Percentiles rank a stretch among this genome's conserved stretches.
Conservation (phyloP, 2,329 filamentous ascomycete genomes). For the Epichloe typhina region DNA sequence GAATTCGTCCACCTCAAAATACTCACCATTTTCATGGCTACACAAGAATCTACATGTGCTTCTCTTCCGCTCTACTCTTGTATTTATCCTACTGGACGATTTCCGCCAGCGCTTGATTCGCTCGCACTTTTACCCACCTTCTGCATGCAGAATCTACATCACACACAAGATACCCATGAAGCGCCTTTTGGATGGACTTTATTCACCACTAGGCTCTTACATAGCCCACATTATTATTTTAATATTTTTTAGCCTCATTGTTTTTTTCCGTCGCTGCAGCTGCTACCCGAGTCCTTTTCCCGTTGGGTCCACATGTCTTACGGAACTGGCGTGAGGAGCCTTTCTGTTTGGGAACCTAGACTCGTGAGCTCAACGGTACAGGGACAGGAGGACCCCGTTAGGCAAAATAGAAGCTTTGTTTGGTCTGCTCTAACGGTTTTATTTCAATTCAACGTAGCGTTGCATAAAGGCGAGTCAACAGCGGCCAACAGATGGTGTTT, state of each 20-base stretch:
- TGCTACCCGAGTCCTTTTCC: neutral
- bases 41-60: constrained; percentile 1
- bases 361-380: too few species aligned
- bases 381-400: neutral
- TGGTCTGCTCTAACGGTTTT: neutral
- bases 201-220: neutral
- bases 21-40: neutral
- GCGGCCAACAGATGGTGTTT: neutral
- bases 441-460: neutral
- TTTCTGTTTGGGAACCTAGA: neutral
- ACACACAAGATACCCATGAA: constrained; percentile 12
- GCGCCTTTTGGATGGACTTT: neutral
- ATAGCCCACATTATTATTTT: neutral
- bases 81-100: neutral
- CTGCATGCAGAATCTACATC: constrained; percentile 8
- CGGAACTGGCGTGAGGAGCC: neutral
- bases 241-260: neutral
- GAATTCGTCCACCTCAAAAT: constrained; percentile 9
- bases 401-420: neutral
- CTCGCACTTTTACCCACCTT: neutral
- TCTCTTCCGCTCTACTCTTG: neutral
- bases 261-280: neutral
- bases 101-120: neutral
- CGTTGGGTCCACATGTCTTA: neutral
- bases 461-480: neutral